These are phyloP conservation scores for Hypericum androsaemum DNA, from an alignment of 345 rosid species.

Conservation along the genomic window DNA sequence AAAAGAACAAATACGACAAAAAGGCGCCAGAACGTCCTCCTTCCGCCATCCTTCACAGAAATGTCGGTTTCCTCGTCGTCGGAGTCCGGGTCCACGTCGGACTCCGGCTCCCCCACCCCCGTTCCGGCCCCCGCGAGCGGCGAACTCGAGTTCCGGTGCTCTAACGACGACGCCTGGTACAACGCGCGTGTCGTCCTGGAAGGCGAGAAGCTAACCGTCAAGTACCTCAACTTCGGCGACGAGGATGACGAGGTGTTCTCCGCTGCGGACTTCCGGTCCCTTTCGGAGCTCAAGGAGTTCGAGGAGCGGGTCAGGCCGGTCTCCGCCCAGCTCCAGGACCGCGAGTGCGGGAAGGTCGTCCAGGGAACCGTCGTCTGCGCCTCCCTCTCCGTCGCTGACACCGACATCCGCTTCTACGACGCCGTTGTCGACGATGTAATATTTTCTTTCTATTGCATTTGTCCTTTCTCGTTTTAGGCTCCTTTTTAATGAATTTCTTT, in stretches of 20 bases:
- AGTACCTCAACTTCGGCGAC: constrained; percentile 18
- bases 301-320: constrained; percentile 22
- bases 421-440: constrained; percentile 31
- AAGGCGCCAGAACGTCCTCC: too few species aligned
- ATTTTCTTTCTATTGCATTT: background rate
- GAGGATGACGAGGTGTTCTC: constrained; percentile 12
- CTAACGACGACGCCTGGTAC: constrained; percentile 38
- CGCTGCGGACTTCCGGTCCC: constrained; percentile 8
- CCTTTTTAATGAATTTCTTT: too few species aligned
- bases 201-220: constrained; percentile 20
- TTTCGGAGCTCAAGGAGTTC: constrained; percentile 18
- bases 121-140: background rate
- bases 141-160: constrained; percentile 23
- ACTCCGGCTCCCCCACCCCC: background rate
- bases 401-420: constrained; percentile 34
- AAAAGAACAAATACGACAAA: too few species aligned
- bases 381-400: constrained; percentile 16
- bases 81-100: background rate
- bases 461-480: too few species aligned
- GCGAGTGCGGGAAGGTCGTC: constrained; percentile 17
- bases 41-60: too few species aligned
- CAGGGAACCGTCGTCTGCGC: constrained; percentile 27
- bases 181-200: constrained; percentile 10
- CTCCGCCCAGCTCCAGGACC: constrained; percentile 42
- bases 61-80: too few species aligned